Percentiles rank a stretch among this genome's conserved stretches.
Evolutionary conservation across 768 basidiomycete genomes (phyloP).

Genomic region (Leccinum disarticulatum): DNA sequence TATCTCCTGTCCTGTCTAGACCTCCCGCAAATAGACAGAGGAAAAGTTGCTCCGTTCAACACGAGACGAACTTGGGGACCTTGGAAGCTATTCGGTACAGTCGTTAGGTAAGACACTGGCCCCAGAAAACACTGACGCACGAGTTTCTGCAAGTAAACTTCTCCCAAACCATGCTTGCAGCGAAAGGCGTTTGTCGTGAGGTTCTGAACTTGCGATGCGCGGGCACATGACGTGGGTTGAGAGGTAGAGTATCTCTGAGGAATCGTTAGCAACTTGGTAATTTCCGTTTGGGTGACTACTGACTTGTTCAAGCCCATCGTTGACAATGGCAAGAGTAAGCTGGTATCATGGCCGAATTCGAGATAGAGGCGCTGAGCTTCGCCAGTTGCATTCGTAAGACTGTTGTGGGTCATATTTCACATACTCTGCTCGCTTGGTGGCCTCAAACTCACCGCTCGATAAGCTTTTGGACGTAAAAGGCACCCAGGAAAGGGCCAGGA

Average conservation of each 20-base stretch:
- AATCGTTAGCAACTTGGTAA: background rate
- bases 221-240: constrained; percentile 29
- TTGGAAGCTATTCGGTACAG: constrained; percentile 21
- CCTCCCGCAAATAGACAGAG: constrained; percentile 36
- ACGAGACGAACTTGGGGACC: constrained; percentile 42
- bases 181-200: constrained; percentile 43
- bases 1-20: constrained; percentile 29
- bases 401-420: constrained; percentile 7
- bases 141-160: constrained; percentile 38
- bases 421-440: background rate
- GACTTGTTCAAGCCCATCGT: constrained; percentile 40
- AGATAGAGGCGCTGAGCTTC: constrained; percentile 36
- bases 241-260: constrained; percentile 34
- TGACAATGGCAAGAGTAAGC: constrained; percentile 39
- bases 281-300: constrained; percentile 1
- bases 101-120: background rate
- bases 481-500: constrained; percentile 38
- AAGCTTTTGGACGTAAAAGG: constrained; percentile 40
- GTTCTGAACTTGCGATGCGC: constrained; percentile 37
- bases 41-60: constrained; percentile 41
- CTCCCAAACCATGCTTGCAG: constrained; percentile 45
- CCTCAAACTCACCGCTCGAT: constrained; percentile 34
- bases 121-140: constrained; percentile 16
- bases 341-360: constrained; percentile 45
- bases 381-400: constrained; percentile 37